These are phyloP conservation scores for Apiospora kogelbergensis DNA, from an alignment of 2,329 filamentous ascomycete species.

Conservation along the genomic window DNA sequence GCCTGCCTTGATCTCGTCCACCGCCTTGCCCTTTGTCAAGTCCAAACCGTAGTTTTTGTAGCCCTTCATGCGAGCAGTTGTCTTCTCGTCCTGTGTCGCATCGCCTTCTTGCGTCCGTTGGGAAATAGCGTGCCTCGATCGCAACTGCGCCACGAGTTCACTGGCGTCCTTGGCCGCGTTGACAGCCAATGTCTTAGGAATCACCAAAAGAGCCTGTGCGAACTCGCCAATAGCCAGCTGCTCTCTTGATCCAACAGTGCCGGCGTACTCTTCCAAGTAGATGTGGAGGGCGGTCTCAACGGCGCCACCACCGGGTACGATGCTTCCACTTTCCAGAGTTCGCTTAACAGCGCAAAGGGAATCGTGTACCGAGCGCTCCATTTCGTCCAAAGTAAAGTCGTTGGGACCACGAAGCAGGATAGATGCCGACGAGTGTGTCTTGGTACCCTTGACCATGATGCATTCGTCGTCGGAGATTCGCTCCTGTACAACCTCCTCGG, in stretches of 20 bases:
- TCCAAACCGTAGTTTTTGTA: constrained; percentile 99
- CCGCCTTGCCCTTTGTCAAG: constrained; percentile 82
- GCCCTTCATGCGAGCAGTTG: constrained; percentile 87
- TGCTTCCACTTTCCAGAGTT: constrained; percentile 92
- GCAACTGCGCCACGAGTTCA: constrained; percentile 92
- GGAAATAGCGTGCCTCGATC: constrained; percentile 88
- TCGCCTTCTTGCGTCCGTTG: constrained; percentile 90
- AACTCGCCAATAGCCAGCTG: constrained; percentile 98
- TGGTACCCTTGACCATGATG: constrained; percentile 94
- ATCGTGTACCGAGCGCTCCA: constrained; percentile 98
- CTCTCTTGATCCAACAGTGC: constrained; percentile 93
- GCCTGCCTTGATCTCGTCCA: constrained; percentile 91
- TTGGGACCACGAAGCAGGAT: constrained; percentile 95
- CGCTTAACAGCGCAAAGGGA: constrained; percentile 96
- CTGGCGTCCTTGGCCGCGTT: constrained; percentile 97
- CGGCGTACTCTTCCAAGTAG: constrained; percentile 97
- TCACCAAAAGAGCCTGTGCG: constrained; percentile 87
- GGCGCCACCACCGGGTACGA: constrained; percentile 93
- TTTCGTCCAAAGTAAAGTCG: constrained; percentile 96
- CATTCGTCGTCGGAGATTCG: constrained; percentile 98
- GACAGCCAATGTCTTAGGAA: constrained; percentile 94
- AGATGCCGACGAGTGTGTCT: constrained; percentile 89
- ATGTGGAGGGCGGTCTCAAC: constrained; percentile 99
- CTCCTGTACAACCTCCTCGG: constrained; percentile 97
- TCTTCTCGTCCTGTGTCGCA: constrained; percentile 82